phyloP scores from a whole-genome alignment of 2,329 filamentous ascomycete species.

The Colletotrichum viniferum region DNA sequence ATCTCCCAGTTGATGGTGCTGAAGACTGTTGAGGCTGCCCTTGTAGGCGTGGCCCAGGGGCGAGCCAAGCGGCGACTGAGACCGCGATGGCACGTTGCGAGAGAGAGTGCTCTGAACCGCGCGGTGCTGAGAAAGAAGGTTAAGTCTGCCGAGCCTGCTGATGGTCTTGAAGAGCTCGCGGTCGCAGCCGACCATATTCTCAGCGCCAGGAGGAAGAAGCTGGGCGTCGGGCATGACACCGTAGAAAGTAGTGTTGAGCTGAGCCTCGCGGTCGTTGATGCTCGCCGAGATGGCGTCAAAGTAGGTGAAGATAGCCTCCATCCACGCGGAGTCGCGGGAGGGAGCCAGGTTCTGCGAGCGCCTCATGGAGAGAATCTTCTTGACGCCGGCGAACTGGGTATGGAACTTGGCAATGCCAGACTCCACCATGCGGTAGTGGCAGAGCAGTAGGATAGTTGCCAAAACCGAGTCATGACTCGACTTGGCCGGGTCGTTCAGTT shows the following conservation, averaged over 20 bases:
- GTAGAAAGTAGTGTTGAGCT: constrained; percentile 73
- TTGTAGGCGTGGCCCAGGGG: constrained; percentile 49
- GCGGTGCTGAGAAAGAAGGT: constrained; percentile 77
- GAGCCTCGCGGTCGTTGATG: constrained; percentile 89
- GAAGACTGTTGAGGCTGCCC: constrained; percentile 29
- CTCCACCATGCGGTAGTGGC: constrained; percentile 92
- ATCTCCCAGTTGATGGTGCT: constrained; percentile 31
- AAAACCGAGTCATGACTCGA: constrained; percentile 86
- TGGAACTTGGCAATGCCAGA: constrained; percentile 92
- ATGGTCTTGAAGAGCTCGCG: constrained; percentile 86
- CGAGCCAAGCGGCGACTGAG: constrained; percentile 44
- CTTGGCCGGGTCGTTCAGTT: constrained; percentile 76
- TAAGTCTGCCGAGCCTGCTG: constrained; percentile 81
- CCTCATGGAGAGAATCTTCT: constrained; percentile 83
- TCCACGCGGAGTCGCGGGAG: constrained; percentile 80
- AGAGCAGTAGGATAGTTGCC: constrained; percentile 85
- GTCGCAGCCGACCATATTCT: constrained; percentile 89
- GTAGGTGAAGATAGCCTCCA: constrained; percentile 91
- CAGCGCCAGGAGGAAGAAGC: constrained; percentile 65
- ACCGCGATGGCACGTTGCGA: constrained; percentile 29
- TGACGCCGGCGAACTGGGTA: constrained; percentile 90
- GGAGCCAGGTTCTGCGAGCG: constrained; percentile 56
- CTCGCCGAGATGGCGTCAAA: constrained; percentile 92
- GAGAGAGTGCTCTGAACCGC: constrained; percentile 48
- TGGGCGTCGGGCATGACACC: constrained; percentile 54